Base-by-base conservation (phyloP, 805 yeast species). In the Metschnikowia santaceciliae region DNA sequence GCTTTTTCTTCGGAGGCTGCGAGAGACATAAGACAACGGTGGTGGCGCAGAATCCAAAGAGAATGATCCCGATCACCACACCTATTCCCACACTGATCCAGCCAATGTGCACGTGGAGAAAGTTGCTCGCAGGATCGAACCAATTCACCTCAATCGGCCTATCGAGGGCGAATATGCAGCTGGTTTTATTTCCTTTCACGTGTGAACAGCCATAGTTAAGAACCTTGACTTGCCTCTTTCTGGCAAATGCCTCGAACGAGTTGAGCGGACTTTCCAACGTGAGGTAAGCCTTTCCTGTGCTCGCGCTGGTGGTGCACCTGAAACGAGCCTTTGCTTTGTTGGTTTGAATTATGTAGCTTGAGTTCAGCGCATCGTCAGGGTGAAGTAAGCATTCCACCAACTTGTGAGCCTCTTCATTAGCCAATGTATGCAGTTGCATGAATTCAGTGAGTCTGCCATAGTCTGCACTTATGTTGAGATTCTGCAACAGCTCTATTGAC, bases 51-150 rank as follows among this genome's bases (percentile, higher is more conserved):
- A 56, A 57, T 1, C 67, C 67, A 47, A 49, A 75, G 51, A 73
- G 58, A 3, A 84, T 56, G 32, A 83, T 72, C 0, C 92, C 92
- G 7, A 84, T 60, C 1, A 86, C 66, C 3, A 85, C 70, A 6
- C 94, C 96, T 26, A 86, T 65, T 0, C 83, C 83, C 32, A 86
- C 69, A 13, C 92, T 88, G 17, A 84, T 75, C 47, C 81, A 75
- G 5, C 94, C 90, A 35, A 88, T 67, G 53, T 79, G 84, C 22
- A 87, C 65, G 52, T 79, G 86, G 42, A 82, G 70, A 50, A 72
- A 70, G 42, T 61, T 62, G 34, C 78, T 76, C 6, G 59, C 70
- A n/a, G 60, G 56, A 32, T 77, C 76, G 5, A 84, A 63, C 94
- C 95, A 87, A 1, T 66, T 63, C 22, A 85, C 76, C 36, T 79